Conservation (phyloP, 176 grass and related monocot species). For the Phyllostachys edulis region DNA sequence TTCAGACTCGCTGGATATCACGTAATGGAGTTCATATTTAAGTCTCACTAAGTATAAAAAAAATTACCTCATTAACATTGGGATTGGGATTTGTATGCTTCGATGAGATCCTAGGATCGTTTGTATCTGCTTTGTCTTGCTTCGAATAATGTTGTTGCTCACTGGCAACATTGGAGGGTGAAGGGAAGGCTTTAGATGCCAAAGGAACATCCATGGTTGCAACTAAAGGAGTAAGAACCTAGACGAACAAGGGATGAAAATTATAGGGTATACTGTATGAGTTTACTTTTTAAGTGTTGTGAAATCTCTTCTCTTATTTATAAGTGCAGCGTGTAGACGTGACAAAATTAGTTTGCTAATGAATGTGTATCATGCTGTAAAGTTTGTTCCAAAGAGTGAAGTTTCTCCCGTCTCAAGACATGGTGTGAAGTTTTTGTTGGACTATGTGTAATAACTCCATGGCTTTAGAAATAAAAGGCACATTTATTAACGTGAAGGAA, state of each 20-base stretch:
- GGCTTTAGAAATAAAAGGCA: not conserved
- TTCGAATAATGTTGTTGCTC: constrained; percentile 6
- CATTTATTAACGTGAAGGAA: not conserved
- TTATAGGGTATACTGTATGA: not conserved
- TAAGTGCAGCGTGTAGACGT: not conserved
- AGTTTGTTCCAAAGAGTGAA: not conserved
- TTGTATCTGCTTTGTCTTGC: not conserved
- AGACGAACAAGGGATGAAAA: not conserved
- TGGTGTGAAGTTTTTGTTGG: not conserved
- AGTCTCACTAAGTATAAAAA: not conserved
- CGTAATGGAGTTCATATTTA: not conserved
- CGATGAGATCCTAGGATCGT: not conserved
- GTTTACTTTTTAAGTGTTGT: not conserved
- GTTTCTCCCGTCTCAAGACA: not conserved
- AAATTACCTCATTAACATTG: constrained; percentile 6
- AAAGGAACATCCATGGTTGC: constrained; percentile 37
- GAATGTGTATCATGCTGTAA: not conserved
- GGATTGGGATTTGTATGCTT: not conserved
- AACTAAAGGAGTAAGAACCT: not conserved
- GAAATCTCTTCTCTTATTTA: not conserved
- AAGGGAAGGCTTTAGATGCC: constrained; percentile 34
- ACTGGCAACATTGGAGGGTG: not conserved
- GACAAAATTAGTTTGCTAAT: not conserved
- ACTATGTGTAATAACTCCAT: not conserved
- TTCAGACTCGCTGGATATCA: not conserved